Percentiles rank a stretch among this genome's conserved stretches.
phyloP scores from a whole-genome alignment of 164 flowering plant species.

The Akebia trifoliata region DNA sequence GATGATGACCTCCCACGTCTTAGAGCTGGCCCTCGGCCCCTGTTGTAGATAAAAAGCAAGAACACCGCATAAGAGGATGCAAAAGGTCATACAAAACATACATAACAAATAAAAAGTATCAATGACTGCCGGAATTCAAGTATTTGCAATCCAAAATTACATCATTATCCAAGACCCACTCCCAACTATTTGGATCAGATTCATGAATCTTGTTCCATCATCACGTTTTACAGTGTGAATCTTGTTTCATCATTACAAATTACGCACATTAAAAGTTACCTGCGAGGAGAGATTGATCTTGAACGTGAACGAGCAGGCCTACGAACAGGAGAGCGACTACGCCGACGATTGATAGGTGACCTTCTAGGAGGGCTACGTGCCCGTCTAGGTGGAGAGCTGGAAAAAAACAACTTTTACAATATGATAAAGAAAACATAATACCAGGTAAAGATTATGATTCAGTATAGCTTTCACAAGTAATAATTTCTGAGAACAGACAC shows the following conservation, averaged over 20 bases:
- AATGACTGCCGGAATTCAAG: not conserved
- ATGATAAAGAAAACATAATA: not conserved
- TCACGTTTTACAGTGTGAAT: no score
- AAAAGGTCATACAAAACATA: not conserved
- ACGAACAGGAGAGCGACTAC: constrained; percentile 89
- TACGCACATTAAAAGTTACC: constrained; percentile 34
- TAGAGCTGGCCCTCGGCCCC: constrained; percentile 61
- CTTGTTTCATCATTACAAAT: not conserved
- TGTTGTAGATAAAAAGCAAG: constrained; percentile 17
- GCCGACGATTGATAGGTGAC: constrained; percentile 74
- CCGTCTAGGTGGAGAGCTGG: constrained; percentile 82
- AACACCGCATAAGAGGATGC: not conserved
- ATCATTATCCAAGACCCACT: not conserved
- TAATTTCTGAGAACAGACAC: no score
- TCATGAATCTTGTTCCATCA: not conserved
- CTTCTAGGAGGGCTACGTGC: constrained; percentile 86
- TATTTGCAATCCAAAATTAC: not conserved
- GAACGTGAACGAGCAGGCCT: constrained; percentile 76
- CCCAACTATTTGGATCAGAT: not conserved
- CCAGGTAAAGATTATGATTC: not conserved
- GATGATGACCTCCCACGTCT: constrained; percentile 90
- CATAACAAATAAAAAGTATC: not conserved
- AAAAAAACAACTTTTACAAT: not conserved
- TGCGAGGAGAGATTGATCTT: constrained; percentile 76
- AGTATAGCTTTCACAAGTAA: not conserved